Evolutionary conservation across 2,329 filamentous ascomycete species (phyloP).

Genomic region (Helotiales sp.): DNA sequence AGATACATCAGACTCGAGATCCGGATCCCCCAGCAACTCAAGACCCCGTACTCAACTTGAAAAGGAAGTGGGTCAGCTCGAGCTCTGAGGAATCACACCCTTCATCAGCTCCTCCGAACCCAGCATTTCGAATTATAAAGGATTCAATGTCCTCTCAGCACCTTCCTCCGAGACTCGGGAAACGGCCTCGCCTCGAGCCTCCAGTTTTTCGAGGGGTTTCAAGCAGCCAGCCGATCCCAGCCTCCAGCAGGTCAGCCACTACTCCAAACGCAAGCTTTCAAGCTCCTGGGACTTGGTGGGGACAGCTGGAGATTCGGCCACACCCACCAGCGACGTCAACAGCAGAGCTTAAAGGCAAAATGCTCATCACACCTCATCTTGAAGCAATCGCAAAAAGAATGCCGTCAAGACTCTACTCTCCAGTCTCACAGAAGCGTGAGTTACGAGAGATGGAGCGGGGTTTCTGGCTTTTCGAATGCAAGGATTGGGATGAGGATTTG

Average conservation of each 20-base stretch:
- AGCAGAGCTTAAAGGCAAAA: slow-evolving; percentile 50
- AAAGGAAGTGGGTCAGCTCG: slow-evolving; percentile 23
- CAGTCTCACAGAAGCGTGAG: slow-evolving; percentile 52
- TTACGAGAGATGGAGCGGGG: slow-evolving; percentile 72
- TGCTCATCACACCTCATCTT: slow-evolving; percentile 62
- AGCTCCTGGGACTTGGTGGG: slow-evolving; percentile 18
- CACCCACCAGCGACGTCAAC: slow-evolving; percentile 57
- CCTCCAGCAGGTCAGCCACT: neutral
- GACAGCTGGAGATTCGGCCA: slow-evolving; percentile 55
- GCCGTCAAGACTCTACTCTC: slow-evolving; percentile 48
- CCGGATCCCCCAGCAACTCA: slow-evolving; percentile 14
- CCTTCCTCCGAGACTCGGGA: neutral
- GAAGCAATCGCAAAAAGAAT: slow-evolving; percentile 58
- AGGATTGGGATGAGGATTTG: slow-evolving; percentile 54
- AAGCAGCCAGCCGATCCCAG: slow-evolving; percentile 4
- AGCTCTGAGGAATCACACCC: slow-evolving; percentile 12
- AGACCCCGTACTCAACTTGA: slow-evolving; percentile 17
- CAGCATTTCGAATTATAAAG: neutral
- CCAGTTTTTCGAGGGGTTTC: neutral
- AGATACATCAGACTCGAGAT: neutral
- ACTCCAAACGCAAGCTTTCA: neutral
- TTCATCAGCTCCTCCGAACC: slow-evolving; percentile 20
- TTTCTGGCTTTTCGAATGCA: slow-evolving; percentile 72
- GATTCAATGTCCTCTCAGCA: neutral
- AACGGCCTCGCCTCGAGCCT: slow-evolving; percentile 15